Conservation (phyloP, 2,329 filamentous ascomycete genomes). For the Davidsoniella eucalypti region DNA sequence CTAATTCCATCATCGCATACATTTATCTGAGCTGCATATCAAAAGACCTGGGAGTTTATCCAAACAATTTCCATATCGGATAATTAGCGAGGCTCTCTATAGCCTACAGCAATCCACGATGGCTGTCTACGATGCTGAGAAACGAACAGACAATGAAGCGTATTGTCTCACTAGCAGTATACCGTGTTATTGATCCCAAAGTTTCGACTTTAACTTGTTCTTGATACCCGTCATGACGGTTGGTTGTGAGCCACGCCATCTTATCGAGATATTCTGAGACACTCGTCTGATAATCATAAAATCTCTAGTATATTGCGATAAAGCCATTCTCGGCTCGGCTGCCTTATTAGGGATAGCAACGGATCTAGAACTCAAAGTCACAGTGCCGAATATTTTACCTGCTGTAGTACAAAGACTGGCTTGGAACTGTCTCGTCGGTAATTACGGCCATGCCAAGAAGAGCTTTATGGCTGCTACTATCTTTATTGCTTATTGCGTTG, state of each 20-base stretch:
- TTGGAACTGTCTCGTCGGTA: slow-evolving; percentile 46
- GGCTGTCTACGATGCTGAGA: too few species aligned
- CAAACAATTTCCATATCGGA: too few species aligned
- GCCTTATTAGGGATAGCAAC: slow-evolving; percentile 61
- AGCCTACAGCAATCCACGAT: too few species aligned
- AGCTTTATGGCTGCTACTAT: slow-evolving; percentile 58
- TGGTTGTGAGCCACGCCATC: slow-evolving; percentile 21
- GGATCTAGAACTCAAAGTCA: slow-evolving; percentile 42
- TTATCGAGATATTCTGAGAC: background rate
- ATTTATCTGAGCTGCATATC: too few species aligned
- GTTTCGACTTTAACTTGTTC: slow-evolving; percentile 30
- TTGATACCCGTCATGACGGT: slow-evolving; percentile 52
- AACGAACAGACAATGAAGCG: too few species aligned
- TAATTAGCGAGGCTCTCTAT: too few species aligned
- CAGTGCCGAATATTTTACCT: slow-evolving; percentile 28
- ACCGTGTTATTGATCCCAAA: too few species aligned
- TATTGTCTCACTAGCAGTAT: too few species aligned
- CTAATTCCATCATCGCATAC: too few species aligned
- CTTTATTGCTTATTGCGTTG: slow-evolving; percentile 59
- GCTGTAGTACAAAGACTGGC: too few species aligned
- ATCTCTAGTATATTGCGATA: slow-evolving; percentile 27
- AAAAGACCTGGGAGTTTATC: too few species aligned
- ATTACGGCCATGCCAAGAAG: slow-evolving; percentile 60
- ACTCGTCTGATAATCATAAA: background rate
- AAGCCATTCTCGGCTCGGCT: slow-evolving; percentile 58